phyloP scores from a whole-genome alignment of 352 stramenopile genomes.

The Pythium coloratum region DNA sequence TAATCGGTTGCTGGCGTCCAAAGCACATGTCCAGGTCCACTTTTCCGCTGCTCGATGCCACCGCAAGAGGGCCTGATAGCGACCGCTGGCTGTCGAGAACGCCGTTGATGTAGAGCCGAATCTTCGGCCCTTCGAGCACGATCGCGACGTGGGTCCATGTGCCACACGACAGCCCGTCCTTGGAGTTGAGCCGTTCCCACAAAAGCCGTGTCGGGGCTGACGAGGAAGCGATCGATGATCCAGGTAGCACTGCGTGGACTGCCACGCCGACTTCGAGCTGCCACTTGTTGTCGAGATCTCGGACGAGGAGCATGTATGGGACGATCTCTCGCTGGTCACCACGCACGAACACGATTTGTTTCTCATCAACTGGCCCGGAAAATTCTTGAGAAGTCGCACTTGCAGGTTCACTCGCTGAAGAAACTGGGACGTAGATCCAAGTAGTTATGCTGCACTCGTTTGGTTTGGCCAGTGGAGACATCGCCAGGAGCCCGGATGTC shows the following conservation, averaged over 20 bases:
- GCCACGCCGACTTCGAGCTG: conserved; percentile 63
- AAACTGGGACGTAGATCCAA: conserved; percentile 66
- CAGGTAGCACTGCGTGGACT: not conserved
- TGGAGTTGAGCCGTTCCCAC: conserved; percentile 70
- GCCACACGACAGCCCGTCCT: conserved; percentile 57
- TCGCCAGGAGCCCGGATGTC: conserved; percentile 22
- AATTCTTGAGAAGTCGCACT: not conserved
- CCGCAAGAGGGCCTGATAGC: conserved; percentile 37
- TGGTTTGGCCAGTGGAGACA: conserved; percentile 61
- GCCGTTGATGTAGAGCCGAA: conserved; percentile 91
- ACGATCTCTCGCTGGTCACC: conserved; percentile 58
- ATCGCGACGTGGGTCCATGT: conserved; percentile 88
- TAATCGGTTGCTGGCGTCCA: conserved; percentile 29
- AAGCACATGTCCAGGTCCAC: conserved; percentile 62
- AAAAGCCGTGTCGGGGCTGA: conserved; percentile 21
- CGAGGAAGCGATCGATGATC: not conserved
- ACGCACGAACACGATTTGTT: conserved; percentile 72
- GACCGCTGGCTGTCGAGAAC: conserved; percentile 81
- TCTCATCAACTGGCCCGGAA: conserved; percentile 19
- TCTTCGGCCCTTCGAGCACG: conserved; percentile 81
- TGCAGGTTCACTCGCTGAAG: not conserved
- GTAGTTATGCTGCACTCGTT: conserved; percentile 88
- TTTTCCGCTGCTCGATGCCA: conserved; percentile 29
- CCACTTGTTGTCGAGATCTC: conserved; percentile 45
- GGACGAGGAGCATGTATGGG: conserved; percentile 56